phyloP scores from a whole-genome alignment of 2,329 filamentous ascomycete genomes.

The Aureobasidium leucospermi region DNA sequence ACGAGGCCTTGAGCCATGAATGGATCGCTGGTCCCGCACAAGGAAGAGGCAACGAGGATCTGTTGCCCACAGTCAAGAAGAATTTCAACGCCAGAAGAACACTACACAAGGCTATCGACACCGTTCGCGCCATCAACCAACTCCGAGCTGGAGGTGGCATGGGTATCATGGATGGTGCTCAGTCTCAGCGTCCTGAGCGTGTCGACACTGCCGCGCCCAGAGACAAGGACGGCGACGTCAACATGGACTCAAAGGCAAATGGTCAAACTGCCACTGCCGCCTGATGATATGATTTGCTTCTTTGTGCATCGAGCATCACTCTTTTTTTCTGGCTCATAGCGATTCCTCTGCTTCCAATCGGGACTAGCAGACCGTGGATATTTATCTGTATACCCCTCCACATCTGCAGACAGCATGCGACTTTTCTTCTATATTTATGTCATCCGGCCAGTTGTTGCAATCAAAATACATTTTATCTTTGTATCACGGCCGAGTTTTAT shows the following conservation, averaged over 20 bases:
- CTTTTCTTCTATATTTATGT: background rate
- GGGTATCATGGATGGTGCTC: constrained; percentile 54
- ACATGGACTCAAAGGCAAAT: constrained; percentile 31
- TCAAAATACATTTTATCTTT: background rate
- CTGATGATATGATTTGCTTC: background rate
- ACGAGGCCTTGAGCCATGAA: constrained; percentile 61
- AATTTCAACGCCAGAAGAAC: constrained; percentile 62
- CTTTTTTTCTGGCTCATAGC: background rate
- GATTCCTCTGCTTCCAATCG: background rate
- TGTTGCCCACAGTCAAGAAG: constrained; percentile 60
- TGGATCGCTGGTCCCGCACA: constrained; percentile 55
- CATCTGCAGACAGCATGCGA: background rate
- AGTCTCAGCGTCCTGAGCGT: constrained; percentile 46
- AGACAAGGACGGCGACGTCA: constrained; percentile 22
- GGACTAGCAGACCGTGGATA: background rate
- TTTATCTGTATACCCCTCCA: constrained; percentile 7
- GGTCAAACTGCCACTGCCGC: background rate
- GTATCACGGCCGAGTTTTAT: background rate
- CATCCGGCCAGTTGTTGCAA: background rate
- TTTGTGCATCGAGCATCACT: background rate
- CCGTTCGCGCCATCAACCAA: constrained; percentile 61
- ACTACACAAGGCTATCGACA: constrained; percentile 61
- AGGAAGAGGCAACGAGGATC: constrained; percentile 43
- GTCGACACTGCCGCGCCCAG: constrained; percentile 21
- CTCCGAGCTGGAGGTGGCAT: constrained; percentile 51